Evolutionary conservation across 768 basidiomycete species (phyloP), one percentile per base, ranked within the genome.

Genomic region (Mycena pura): DNA sequence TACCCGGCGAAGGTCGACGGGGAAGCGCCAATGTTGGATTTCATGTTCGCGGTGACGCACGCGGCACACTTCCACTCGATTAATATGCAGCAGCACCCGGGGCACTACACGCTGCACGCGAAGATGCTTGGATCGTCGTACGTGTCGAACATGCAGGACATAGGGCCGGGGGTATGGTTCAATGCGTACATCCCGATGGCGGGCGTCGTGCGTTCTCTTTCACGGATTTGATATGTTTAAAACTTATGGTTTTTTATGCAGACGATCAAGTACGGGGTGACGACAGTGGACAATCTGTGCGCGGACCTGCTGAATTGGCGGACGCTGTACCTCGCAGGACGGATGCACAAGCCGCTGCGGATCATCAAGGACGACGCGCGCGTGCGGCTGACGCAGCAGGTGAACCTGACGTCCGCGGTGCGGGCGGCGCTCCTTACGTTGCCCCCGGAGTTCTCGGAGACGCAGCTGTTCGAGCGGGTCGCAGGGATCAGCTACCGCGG

Each of bases 181-280:
- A 97, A 97, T 68, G 87, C 96, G 0, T 92, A 89, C 75, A 88
- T 96, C 28, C 86, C 88, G 6, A 86, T 96, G 75, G 83, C 86
- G 51, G 94, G 90, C 49, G 89, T 91, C 68, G 94, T 97, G 74
- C 74, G 93, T 84, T 62, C 49, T 64, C 51, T 53, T 64, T 51
- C 21, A 21, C 41, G 45, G 13, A 7, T 5, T 11, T 39, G 27
- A 0, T 21, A 9, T 28, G 36, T 21, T 60, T 40, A 21, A 52
- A n/a, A n/a, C 22, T 67, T 11, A 14, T 36, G 38, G 25, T 36
- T 17, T 22, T 53, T 46, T 29, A 22, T 59, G 10, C 69, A 97
- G 93, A 90, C 81, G 51, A 93, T 99, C 77, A 99, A 99, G 78
- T 99, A 99, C 72, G 97, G 97, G 14, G 88, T 97, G 25, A 96